These are phyloP conservation scores for Pelagomonas calceolata DNA, from an alignment of 108 stramenopile species.

Conservation along the genomic window DNA sequence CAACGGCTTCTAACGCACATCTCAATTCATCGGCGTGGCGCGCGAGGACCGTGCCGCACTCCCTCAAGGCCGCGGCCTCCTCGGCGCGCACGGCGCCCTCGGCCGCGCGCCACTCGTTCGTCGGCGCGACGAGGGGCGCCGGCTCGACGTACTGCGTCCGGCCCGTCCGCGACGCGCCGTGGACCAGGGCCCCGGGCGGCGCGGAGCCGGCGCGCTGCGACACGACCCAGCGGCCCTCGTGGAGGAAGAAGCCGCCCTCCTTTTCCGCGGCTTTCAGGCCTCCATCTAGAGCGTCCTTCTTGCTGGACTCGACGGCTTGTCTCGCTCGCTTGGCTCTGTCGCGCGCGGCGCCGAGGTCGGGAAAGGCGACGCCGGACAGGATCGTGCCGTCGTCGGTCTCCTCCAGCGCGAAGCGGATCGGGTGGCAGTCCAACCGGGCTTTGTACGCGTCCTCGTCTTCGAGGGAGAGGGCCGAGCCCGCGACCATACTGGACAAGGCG, in stretches of 20 bases:
- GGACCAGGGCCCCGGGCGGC: conserved; percentile 59
- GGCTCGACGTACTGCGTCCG: conserved; percentile 85
- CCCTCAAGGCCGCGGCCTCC: conserved; percentile 61
- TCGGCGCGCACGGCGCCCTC: conserved; percentile 57
- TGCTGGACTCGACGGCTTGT: not conserved
- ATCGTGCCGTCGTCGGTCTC: not conserved
- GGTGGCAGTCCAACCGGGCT: too few species aligned
- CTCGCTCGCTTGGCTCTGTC: not conserved
- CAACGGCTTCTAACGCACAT: conserved; percentile 44
- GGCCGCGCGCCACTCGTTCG: conserved; percentile 68
- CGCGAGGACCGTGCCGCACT: conserved; percentile 24
- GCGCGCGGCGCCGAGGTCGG: not conserved
- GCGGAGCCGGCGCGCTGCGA: not conserved
- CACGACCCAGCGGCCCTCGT: not conserved
- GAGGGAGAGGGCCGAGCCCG: not conserved
- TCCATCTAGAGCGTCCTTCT: not conserved
- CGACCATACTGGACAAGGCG: too few species aligned
- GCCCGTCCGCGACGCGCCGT: conserved; percentile 71
- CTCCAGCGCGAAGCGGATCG: not conserved
- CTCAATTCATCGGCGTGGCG: conserved; percentile 38
- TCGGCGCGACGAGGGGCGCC: conserved; percentile 64
- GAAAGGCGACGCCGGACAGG: not conserved
- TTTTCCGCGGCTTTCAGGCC: not conserved
- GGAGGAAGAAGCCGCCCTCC: not conserved
- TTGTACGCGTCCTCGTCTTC: not conserved